Base-by-base conservation (phyloP, 257 asterid genomes). In the Nemophila menziesii region DNA sequence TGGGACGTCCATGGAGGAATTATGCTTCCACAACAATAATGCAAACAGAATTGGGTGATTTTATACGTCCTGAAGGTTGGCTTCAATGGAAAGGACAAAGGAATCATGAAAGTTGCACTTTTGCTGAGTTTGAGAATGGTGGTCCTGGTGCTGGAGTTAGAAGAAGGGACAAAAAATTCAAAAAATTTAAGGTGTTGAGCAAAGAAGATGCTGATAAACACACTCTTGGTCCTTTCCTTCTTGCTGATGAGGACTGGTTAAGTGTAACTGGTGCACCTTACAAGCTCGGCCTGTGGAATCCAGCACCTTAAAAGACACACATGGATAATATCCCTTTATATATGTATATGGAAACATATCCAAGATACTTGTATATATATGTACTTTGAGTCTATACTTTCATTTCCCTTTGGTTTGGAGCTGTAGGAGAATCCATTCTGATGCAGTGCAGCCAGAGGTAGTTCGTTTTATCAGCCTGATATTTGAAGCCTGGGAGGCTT, bases 1-100 rank as follows among this genome's bases (percentile, higher is more conserved):
- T 85, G 2, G 79, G 78, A 0, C 60, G 96, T 0, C 93, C 92
- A 0, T 81, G 92, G 93, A 69, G 63, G 34, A 15, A 7, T 0
- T 44, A 40, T 0, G 62, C 92, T 0, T 52, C 52, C 1, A 81
- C 81, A 1, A 78, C 78, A 10, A 45, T 64, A n/a, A 65, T 85
- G 81, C 78, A 78, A 62, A 48, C 57, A 13, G 78, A 70, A 33
- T 8, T 81, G 5, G 96, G 76, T 0, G 96, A 85, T 19, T 45
- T 78, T 15, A 71, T 85, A 18, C 43, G 67, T 6, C 92, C 92
- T 0, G 78, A 64, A 41, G 96, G 93, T 0, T 85, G 61, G 49
- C 20, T 46, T 36, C 2, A 21, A 0, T 80, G 84, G 89, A 46
- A 69, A 39, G 80, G 55, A 2, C 52, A 8, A 5, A 39, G 8